Conservation (phyloP, 441 rosid species). For the Pelargonium fulgidum region DNA sequence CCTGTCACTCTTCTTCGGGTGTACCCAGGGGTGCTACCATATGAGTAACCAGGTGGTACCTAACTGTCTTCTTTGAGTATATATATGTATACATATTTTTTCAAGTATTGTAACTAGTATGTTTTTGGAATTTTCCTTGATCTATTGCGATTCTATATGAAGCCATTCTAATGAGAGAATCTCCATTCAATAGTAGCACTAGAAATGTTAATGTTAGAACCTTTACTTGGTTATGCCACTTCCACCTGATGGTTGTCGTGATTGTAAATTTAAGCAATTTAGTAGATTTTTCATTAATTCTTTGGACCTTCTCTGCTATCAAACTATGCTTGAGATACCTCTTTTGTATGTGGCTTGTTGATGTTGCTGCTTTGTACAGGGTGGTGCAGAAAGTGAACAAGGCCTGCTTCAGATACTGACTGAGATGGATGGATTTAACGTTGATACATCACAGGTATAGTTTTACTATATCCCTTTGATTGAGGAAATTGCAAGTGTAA, state of each 20-base stretch:
- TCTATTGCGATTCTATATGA: not conserved
- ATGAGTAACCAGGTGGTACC: too few species aligned
- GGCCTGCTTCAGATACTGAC: conserved; percentile 96
- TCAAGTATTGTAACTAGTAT: not conserved
- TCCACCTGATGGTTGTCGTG: not conserved
- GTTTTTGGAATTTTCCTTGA: not conserved
- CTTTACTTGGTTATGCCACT: not conserved
- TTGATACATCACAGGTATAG: conserved; percentile 75
- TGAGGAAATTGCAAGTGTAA: conserved; percentile 17
- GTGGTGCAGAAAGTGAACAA: conserved; percentile 98
- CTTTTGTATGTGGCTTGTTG: conserved; percentile 13
- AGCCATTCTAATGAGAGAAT: not conserved
- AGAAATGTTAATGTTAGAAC: not conserved
- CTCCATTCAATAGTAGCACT: not conserved
- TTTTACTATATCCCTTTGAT: conserved; percentile 18
- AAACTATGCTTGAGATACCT: not conserved
- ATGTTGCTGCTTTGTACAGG: conserved; percentile 39
- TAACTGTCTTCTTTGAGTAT: too few species aligned
- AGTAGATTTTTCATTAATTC: not conserved
- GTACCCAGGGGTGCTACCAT: too few species aligned
- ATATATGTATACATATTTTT: too few species aligned
- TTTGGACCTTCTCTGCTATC: not conserved
- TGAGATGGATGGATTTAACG: conserved; percentile 97
- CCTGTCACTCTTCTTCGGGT: too few species aligned
- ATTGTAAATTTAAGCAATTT: not conserved